A percentile compares a stretch with the other conserved stretches of the same genome.
These are phyloP conservation scores for Soucietia sequanensis DNA, from an alignment of 805 yeast genomes.

Conservation along the genomic window DNA sequence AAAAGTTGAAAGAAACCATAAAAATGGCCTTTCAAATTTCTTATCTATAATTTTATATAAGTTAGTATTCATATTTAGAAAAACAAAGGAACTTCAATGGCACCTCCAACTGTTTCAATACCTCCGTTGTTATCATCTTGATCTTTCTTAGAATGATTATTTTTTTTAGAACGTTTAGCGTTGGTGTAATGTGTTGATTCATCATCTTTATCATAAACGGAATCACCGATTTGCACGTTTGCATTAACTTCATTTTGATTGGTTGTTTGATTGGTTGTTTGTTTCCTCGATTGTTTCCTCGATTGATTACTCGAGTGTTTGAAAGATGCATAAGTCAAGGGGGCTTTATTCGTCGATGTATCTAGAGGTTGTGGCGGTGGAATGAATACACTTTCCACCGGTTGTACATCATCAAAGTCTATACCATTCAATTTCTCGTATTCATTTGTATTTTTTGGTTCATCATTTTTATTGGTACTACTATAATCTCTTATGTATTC, in stretches of 20 bases:
- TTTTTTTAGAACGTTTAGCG: neutral
- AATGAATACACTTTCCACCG: too few relatives aligned
- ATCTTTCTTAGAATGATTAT: constrained; percentile 1
- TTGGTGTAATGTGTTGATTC: too few relatives aligned
- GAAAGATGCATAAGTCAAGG: constrained; percentile 6
- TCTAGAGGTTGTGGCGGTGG: too few relatives aligned
- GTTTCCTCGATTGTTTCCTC: neutral
- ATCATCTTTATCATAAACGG: constrained; percentile 1
- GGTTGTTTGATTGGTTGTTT: neutral
- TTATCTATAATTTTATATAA: constrained; percentile 22
- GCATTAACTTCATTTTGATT: neutral
- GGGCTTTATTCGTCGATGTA: neutral
- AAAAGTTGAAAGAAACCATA: constrained; percentile 34
- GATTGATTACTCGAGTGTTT: neutral
- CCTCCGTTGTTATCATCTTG: constrained; percentile 2
- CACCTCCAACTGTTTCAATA: constrained; percentile 37
- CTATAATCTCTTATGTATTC: constrained; percentile 19
- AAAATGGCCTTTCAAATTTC: constrained; percentile 45
- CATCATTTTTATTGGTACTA: too few relatives aligned
- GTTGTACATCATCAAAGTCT: too few relatives aligned
- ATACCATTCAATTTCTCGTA: neutral
- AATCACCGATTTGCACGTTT: constrained; percentile 4
- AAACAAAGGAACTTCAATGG: constrained; percentile 46
- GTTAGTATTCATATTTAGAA: constrained; percentile 15
- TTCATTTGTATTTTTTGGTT: too few relatives aligned